Evolutionary conservation across 164 flowering plant species (phyloP), one percentile per base, ranked within the genome.

Genomic region (Sextonia rubra): DNA sequence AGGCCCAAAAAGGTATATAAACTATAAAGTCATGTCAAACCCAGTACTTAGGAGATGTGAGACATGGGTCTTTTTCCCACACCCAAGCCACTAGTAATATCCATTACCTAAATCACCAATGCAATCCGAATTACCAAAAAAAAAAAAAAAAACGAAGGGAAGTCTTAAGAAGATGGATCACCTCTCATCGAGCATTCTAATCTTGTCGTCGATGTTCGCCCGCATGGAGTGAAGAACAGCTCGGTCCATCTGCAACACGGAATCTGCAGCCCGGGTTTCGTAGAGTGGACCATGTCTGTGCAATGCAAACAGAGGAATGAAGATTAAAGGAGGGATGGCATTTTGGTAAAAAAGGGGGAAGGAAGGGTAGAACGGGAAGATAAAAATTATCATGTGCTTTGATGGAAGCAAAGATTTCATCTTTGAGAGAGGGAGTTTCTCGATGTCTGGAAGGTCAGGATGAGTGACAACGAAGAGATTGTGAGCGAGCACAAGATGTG

Each of bases 181-280:
- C 98, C 88, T 94, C 71, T 94, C 98, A 23, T 94, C 94, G 3
- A 92, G 81, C 79, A 91, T 94, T 80, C 86, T 88, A 24, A 92
- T 77, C 82, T 90, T 92, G 17, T 89, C 97, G 3, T 87, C 88
- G 66, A 78, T 90, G 79, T 85, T 89, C 23, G 77, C 82, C 12
- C 86, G 90, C 97, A 94, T 94, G 52, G 89, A 77, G 3, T 85
- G 91, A 72, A 94, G 72, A 23, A 85, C 72, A 52, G 77, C 73
- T 83, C 82, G 91, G 77, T 92, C 97, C 85, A 86, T 62, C 68
- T 83, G 87, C 77, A 92, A 75, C 52, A 92, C 88, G 25, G 79
- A 75, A 27, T 78, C 79, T 0, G 82, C 81, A 18, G 76, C 85
- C 69, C 90, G 85, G 82, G 86, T 82, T 84, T 90, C 93, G 63